These are phyloP conservation scores for Pseudogymnoascus sp. DNA, from an alignment of 2,329 filamentous ascomycete genomes.

Conservation along the genomic window DNA sequence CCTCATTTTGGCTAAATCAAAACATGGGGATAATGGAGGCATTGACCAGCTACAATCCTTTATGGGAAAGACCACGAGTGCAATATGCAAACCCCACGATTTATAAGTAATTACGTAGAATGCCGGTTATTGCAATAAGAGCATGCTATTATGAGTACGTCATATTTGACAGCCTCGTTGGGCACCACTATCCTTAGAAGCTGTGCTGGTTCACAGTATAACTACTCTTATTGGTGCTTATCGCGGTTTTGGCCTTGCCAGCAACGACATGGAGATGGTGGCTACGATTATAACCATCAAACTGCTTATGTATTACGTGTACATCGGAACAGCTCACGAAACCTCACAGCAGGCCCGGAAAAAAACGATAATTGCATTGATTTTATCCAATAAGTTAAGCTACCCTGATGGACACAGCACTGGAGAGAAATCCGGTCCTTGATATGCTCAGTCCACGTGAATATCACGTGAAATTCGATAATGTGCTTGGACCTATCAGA, in stretches of 20 bases:
- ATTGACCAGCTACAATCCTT: background rate
- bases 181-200: background rate
- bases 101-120: background rate
- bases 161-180: background rate
- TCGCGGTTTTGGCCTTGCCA: background rate
- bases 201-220: background rate
- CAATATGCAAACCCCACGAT: background rate
- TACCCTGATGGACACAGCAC: background rate
- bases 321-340: background rate
- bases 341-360: background rate
- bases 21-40: background rate
- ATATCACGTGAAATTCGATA: background rate
- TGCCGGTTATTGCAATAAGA: background rate
- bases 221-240: background rate
- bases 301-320: background rate
- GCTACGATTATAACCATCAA: background rate
- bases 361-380: background rate
- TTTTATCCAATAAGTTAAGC: background rate
- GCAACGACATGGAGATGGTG: background rate
- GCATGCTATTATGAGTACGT: background rate
- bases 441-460: background rate
- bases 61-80: background rate
- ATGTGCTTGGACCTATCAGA: background rate
- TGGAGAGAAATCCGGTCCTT: background rate
- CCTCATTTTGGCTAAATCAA: background rate